A percentile compares a stretch with the other conserved stretches of the same genome.
These are phyloP conservation scores for Barnettozyma botsteinii DNA, from an alignment of 805 yeast genomes.

Conservation along the genomic window DNA sequence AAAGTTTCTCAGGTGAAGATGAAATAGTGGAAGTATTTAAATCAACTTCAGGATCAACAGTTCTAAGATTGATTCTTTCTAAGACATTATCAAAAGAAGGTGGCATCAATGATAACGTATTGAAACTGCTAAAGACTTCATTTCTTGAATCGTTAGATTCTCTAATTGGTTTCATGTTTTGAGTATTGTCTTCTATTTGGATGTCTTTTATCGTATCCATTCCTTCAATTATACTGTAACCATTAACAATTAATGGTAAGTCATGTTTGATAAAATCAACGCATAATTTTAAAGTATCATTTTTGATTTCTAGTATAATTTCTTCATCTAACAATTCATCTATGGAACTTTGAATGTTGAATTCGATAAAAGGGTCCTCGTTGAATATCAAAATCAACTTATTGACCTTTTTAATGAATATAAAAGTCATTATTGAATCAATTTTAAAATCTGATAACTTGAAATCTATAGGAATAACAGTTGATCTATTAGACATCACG, in stretches of 20 bases:
- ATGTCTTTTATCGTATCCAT: slow-evolving; percentile 5
- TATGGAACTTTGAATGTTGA: slow-evolving; percentile 21
- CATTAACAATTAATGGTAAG: slow-evolving; percentile 19
- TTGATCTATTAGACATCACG: slow-evolving; percentile 20
- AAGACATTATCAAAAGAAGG: slow-evolving; percentile 13
- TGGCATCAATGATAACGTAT: slow-evolving; percentile 20
- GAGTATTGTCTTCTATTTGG: slow-evolving; percentile 7
- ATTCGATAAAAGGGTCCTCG: slow-evolving; percentile 22
- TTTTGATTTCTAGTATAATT: slow-evolving; percentile 16
- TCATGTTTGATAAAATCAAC: slow-evolving; percentile 19
- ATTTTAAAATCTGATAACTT: slow-evolving; percentile 14
- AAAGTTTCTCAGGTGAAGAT: background rate
- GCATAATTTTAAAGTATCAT: slow-evolving; percentile 18
- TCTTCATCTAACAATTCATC: slow-evolving; percentile 26
- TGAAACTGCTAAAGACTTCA: slow-evolving; percentile 7
- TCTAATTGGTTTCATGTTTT: background rate
- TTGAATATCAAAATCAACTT: slow-evolving; percentile 23
- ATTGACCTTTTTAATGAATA: slow-evolving; percentile 15
- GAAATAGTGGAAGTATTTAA: background rate
- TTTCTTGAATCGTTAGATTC: background rate
- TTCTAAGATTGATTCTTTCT: slow-evolving; percentile 14
- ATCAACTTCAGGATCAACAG: slow-evolving; percentile 5
- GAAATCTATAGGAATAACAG: slow-evolving; percentile 24
- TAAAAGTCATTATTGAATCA: slow-evolving; percentile 20
- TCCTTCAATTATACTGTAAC: slow-evolving; percentile 12